Evolutionary conservation across 495 filamentous ascomycete genomes (phyloP).

Genomic region (Penicillium simplicissimum): DNA sequence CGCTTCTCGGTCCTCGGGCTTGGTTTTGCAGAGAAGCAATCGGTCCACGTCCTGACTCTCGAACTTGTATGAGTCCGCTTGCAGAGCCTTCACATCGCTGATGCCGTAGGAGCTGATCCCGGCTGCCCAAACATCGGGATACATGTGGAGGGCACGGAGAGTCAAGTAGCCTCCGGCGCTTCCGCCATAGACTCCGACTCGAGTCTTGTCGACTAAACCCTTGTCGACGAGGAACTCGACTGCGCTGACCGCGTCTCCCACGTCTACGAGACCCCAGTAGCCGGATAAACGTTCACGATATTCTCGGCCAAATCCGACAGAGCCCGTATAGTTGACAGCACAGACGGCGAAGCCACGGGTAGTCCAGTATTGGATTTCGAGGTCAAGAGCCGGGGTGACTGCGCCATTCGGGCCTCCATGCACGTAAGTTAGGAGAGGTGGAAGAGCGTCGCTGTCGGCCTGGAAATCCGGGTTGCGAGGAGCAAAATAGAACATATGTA

Average conservation of each 20-base stretch:
- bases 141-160: conserved; percentile 39
- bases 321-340: conserved; percentile 51
- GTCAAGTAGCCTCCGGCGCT: conserved; percentile 53
- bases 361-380: conserved; percentile 51
- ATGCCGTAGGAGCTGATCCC: conserved; percentile 49
- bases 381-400: conserved; percentile 29
- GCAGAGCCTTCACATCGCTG: conserved; percentile 42
- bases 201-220: conserved; percentile 34
- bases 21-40: conserved; percentile 34
- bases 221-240: conserved; percentile 39
- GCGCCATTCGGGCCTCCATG: conserved; percentile 53
- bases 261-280: conserved; percentile 46
- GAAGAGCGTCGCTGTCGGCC: conserved; percentile 27
- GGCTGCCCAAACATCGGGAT: conserved; percentile 39
- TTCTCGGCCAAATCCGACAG: conserved; percentile 47
- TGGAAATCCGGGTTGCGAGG: conserved; percentile 45
- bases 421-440: conserved; percentile 45
- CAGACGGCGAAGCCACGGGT: conserved; percentile 52
- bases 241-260: conserved; percentile 45
- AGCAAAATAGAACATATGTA: conserved; percentile 46
- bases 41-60: conserved; percentile 49
- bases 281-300: conserved; percentile 47
- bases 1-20: conserved; percentile 35
- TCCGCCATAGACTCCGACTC: conserved; percentile 48
- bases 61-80: conserved; percentile 52